These are phyloP conservation scores for Phaseolus coccineus DNA, from an alignment of 331 rosid species.

Conservation along the genomic window DNA sequence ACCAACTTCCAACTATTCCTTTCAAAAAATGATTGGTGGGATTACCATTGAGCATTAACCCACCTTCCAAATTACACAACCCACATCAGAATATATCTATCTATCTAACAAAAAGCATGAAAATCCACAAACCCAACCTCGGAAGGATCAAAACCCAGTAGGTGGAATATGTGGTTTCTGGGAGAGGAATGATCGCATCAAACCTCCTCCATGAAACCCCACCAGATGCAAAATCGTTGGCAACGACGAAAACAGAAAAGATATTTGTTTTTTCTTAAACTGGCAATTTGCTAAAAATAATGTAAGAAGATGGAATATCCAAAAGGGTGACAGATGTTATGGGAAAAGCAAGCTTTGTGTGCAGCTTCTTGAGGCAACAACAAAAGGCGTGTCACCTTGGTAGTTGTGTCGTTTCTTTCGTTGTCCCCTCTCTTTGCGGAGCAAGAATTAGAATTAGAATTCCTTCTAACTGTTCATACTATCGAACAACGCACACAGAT, in stretches of 20 bases:
- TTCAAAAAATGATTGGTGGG: slow-evolving; percentile 31
- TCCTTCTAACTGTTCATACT: not conserved
- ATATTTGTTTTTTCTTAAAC: not conserved
- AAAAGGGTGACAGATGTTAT: slow-evolving; percentile 38
- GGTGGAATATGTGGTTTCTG: not conserved
- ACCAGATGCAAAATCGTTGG: slow-evolving; percentile 11
- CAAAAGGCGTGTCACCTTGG: slow-evolving; percentile 59
- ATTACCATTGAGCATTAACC: not conserved
- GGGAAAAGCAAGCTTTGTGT: slow-evolving; percentile 37
- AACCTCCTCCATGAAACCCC: slow-evolving; percentile 39
- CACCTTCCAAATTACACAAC: not conserved
- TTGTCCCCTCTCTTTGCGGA: slow-evolving; percentile 45
- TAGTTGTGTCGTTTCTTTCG: slow-evolving; percentile 56
- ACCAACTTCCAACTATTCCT: slow-evolving; percentile 39
- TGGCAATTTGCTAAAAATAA: slow-evolving; percentile 38
- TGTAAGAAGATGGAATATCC: not conserved
- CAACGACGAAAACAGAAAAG: slow-evolving; percentile 29
- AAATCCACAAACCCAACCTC: slow-evolving; percentile 12
- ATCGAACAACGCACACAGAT: slow-evolving; percentile 9
- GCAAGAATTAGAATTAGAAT: not conserved
- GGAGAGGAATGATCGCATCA: slow-evolving; percentile 43
- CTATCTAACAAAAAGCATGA: not conserved
- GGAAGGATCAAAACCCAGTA: slow-evolving; percentile 37
- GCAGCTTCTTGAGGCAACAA: slow-evolving; percentile 45
- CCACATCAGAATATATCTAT: not conserved